A percentile compares a stretch with the other conserved stretches of the same genome.
Conservation (phyloP, 192 early-diverging fungal species). For the Spizellomyces punctatus region DNA sequence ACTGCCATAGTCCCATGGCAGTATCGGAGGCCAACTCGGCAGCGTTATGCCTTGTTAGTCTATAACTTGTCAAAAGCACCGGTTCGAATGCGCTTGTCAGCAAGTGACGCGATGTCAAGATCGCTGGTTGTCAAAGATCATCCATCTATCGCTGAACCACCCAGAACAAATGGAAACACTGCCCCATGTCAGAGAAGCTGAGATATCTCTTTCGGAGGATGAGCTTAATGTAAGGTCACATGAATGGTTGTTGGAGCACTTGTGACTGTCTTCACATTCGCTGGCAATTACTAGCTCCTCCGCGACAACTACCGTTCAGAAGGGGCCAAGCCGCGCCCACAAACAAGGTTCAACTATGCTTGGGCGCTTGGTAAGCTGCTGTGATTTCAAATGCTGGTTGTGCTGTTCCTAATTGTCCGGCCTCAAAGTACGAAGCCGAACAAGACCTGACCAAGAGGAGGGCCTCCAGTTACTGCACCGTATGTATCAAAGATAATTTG, state of each 20-base stretch:
- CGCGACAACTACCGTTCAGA: slow-evolving; percentile 34
- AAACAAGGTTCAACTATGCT: slow-evolving; percentile 95
- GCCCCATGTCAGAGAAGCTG: slow-evolving; percentile 14
- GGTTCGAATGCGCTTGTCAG: too few species aligned
- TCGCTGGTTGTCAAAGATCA: too few species aligned
- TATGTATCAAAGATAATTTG: slow-evolving; percentile 22
- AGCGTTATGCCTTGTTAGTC: too few species aligned
- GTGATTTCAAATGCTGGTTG: neutral
- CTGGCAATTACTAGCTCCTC: slow-evolving; percentile 7
- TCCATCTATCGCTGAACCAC: too few species aligned
- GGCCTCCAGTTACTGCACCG: slow-evolving; percentile 77
- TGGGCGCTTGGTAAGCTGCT: slow-evolving; percentile 68
- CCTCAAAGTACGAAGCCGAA: slow-evolving; percentile 45
- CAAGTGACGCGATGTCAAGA: too few species aligned
- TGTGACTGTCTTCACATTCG: neutral
- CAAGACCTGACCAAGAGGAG: slow-evolving; percentile 64
- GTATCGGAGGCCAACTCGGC: too few species aligned
- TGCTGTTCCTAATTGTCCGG: neutral
- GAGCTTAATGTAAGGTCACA: slow-evolving; percentile 3
- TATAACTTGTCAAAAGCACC: too few species aligned
- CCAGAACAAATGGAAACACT: slow-evolving; percentile 1
- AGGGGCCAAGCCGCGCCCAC: slow-evolving; percentile 68
- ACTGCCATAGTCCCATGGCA: too few species aligned
- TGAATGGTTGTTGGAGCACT: neutral
- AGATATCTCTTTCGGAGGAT: slow-evolving; percentile 8